Evolutionary conservation across 345 rosid species (phyloP).

Genomic region (Aquilaria yunnanensis): DNA sequence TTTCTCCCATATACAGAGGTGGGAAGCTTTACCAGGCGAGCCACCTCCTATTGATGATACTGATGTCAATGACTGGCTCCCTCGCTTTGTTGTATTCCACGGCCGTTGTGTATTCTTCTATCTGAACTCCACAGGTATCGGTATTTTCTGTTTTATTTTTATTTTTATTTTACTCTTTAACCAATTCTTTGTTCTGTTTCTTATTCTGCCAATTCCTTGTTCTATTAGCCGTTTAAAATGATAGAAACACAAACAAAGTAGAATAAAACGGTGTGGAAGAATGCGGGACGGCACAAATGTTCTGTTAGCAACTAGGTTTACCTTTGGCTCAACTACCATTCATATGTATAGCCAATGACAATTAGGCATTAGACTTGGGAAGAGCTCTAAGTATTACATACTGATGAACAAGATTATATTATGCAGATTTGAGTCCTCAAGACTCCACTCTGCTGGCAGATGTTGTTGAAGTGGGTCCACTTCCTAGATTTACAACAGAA

Average conservation of each 20-base stretch:
- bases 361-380: background rate
- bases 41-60: slow-evolving; percentile 85
- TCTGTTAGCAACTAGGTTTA: background rate
- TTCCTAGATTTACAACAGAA: slow-evolving; percentile 66
- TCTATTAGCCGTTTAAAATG: background rate
- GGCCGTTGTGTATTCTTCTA: slow-evolving; percentile 86
- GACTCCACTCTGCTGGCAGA: slow-evolving; percentile 84
- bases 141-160: too few species aligned
- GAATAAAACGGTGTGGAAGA: background rate
- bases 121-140: slow-evolving; percentile 63
- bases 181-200: background rate
- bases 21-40: slow-evolving; percentile 96
- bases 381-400: background rate
- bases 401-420: slow-evolving; percentile 3
- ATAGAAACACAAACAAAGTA: too few species aligned
- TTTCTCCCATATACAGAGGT: slow-evolving; percentile 46
- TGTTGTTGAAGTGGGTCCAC: slow-evolving; percentile 63
- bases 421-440: slow-evolving; percentile 90
- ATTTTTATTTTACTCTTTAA: background rate
- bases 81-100: slow-evolving; percentile 89
- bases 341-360: too few species aligned
- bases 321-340: too few species aligned
- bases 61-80: slow-evolving; percentile 98
- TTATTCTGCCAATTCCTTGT: background rate
- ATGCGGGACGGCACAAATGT: background rate